Evolutionary conservation across 495 filamentous ascomycete genomes (phyloP), one percentile per base, ranked within the genome.

Genomic region (Echria macrotheca): DNA sequence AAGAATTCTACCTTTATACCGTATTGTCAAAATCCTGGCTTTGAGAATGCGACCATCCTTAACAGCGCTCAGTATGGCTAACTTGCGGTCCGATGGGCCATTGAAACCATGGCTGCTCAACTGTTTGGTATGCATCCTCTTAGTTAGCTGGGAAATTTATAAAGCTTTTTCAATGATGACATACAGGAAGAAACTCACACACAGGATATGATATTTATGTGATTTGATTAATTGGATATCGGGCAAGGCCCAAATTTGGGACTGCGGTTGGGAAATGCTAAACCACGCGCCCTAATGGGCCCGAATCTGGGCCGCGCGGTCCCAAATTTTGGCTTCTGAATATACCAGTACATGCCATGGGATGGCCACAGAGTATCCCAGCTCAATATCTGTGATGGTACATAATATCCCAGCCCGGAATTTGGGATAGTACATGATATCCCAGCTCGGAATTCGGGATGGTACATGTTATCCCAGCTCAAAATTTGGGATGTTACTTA

Each of bases 21-120:
- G 35, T 37, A 17, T 8, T 37, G 35, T 37, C 15, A 37, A 37
- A 37, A 17, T 37, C 35, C 35, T 37, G 35, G 35, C 35, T 37
- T 14, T 37, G 35, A 37, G 35, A 14, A 37, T 17, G 8, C 35
- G 35, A 14, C 35, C 15, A 37, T 14, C 35, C 14, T 37, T 37
- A 37, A 14, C 35, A 37, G 35, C 35, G 35, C 35, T 31, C 5
- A 17, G 15, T 8, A 37, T 37, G 14, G 35, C 5, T 37, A 37
- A 37, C 35, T 5, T 37, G 35, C 14, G 5, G 15, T 37, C 35
- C 15, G 35, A 37, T 8, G 35, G 35, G 35, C 15, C 15, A 9
- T 37, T 14, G 7, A 17, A 31, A 31, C 28, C 35, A 37, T 37
- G 15, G 7, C 15, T 37, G 35, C 35, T 17, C 15, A 17, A 31